A percentile compares a stretch with the other conserved stretches of the same genome.
phyloP scores from a whole-genome alignment of 345 rosid genomes.

The Ricinus communis region DNA sequence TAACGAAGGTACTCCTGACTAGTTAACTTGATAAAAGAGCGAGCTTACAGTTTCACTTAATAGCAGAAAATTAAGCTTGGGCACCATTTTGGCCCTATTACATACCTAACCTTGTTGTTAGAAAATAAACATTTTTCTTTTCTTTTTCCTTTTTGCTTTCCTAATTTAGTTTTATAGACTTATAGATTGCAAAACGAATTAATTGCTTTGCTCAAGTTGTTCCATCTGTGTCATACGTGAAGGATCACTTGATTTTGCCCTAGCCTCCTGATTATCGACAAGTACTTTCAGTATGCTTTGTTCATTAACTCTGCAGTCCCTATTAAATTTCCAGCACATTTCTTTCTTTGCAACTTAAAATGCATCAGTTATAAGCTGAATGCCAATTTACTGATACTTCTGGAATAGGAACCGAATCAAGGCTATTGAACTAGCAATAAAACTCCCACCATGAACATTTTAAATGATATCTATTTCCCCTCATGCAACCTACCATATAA shows the following conservation, averaged over 20 bases:
- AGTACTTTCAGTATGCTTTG: neutral
- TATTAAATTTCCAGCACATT: neutral
- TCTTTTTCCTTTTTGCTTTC: too few relatives aligned
- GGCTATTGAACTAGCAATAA: neutral
- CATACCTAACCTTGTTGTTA: neutral
- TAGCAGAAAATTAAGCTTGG: neutral
- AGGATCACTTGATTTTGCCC: neutral
- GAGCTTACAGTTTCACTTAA: neutral
- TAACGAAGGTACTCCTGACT: neutral
- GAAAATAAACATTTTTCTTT: too few relatives aligned
- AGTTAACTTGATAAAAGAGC: neutral
- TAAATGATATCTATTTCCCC: neutral
- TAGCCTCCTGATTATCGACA: too few relatives aligned
- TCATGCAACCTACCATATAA: slow-evolving; percentile 2
- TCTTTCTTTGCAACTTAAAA: neutral
- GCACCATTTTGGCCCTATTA: neutral
- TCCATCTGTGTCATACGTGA: neutral
- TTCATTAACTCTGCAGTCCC: neutral
- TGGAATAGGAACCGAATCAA: neutral
- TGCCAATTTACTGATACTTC: neutral
- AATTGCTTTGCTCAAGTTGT: neutral
- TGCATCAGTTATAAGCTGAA: neutral
- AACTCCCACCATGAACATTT: neutral
- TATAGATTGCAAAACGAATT: neutral
- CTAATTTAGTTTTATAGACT: too few relatives aligned